Evolutionary conservation across 1,284 basidiomycete species (phyloP), one percentile per base, ranked within the genome.

Genomic region (Tetrapyrgos nigripes): DNA sequence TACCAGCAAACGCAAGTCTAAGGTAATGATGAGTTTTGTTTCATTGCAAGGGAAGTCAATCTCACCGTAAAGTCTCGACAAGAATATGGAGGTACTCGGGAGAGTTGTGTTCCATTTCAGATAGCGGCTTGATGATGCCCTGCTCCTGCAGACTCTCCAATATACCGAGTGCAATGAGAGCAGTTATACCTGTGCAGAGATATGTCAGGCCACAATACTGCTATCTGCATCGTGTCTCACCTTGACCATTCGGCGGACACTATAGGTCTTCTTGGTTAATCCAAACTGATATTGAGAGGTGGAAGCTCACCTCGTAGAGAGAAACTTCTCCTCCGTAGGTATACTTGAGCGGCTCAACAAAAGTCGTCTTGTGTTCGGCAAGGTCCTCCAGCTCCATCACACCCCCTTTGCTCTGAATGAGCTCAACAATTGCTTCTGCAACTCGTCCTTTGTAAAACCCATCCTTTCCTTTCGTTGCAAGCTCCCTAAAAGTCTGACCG

Each of bases 231-330:
- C 6, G 27, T 44, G 57, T 55, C 5, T 66, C n/a, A 74, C 93
- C 96, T 85, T 98, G 96, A 14, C 96, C 95, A 70, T 97, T 97
- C 0, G 95, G 95, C 5, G 95, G 95, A 67, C 94, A 97, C 88
- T 94, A 48, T 43, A 62, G 48, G 19, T 56, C 64, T 43, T 27
- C 26, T 19, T 28, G 26, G 40, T 8, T 43, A 9, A 14, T 27
- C 3, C 27, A 13, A 9, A 10, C 11, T 45, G 51, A 3, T 43
- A 54, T 6, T 27, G 11, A 33, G 45, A 37, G 29, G 47, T 29
- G 21, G 13, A 24, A 24, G 58, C 82, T 68, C 62, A 92, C 93
- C 83, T 96, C 94, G 70, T 93, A 93, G 0, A 96, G 79, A 1
- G 92, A 92, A 11, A 94, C 89, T 62, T 93, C 91, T 11, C 81